Base-by-base conservation (phyloP, 2,329 filamentous ascomycete species). In the Claviceps sorghi region DNA sequence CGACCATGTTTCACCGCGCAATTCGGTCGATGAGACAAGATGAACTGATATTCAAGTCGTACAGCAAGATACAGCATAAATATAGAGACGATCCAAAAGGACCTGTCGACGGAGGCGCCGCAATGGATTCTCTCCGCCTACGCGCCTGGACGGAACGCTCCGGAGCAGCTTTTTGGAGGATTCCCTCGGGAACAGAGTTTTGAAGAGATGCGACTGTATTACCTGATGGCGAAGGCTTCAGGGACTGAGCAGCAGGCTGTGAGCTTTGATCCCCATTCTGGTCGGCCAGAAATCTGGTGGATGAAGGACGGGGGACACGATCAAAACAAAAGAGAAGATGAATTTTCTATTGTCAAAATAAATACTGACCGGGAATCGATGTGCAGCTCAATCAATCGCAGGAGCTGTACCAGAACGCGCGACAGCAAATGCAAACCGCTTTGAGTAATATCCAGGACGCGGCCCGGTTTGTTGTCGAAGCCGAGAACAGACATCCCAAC, bases 101-200 rank as follows among this genome's bases (percentile, higher is more conserved):
- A 94, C 62, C 72, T 94, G 46, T 78, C 75, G 0, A 73, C 75
- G 22, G 87, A 93, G 55, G 76, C 78, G 9, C 91, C 91, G 19
- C 70, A 79, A 73, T 97, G 90, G 86, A 83, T 93, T 4, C 76
- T 96, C 26, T 95, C 90, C 1, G 78, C 84, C 22, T 97, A 95
- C 66, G 87, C 83, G 0, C 89, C 90, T 0, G 85, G 84, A 4
- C 77, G 73, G 60, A 79, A 89, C 59, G 80, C 85, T 1, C 90
- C 90, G 0, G 80, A 80, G 19, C 88, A 95, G 67, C 75, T 96
- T 1, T 90, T 95, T 61, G 88, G 88, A 50, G 89, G 88, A 1
- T 76, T 75, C 45, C 74, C 79, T 6, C 78, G 89, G 19, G 91
- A 97, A 65, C 84, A 89, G 65, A 95, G 88, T 61, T 84, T 86